Conservation (phyloP, 805 yeast genomes). For the Nadsonia fulvescens region DNA sequence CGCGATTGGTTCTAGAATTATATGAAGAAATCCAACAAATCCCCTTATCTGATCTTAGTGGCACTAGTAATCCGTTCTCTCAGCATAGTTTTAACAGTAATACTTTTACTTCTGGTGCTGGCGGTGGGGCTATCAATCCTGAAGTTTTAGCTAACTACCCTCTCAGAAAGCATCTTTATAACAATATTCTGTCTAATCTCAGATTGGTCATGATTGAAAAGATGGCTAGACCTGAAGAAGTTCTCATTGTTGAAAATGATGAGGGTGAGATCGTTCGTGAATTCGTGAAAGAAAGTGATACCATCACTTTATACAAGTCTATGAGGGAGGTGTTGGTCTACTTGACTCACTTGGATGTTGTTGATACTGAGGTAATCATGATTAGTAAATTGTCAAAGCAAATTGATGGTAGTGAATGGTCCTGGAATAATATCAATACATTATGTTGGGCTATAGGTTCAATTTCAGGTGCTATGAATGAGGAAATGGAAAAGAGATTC, state of each 20-base stretch:
- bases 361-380: slow-evolving; percentile 89
- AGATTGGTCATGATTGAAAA: slow-evolving; percentile 89
- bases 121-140: slow-evolving; percentile 77
- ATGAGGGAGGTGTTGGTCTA: slow-evolving; percentile 93
- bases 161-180: slow-evolving; percentile 70
- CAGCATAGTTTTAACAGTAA: slow-evolving; percentile 31
- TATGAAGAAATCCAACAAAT: slow-evolving; percentile 72
- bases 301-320: slow-evolving; percentile 85
- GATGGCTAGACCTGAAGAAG: slow-evolving; percentile 98
- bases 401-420: slow-evolving; percentile 93
- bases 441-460: slow-evolving; percentile 99
- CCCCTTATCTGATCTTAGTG: slow-evolving; percentile 42
- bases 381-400: slow-evolving; percentile 78
- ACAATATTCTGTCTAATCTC: slow-evolving; percentile 59
- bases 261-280: slow-evolving; percentile 98
- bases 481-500: slow-evolving; percentile 89
- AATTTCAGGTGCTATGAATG: slow-evolving; percentile 96
- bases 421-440: slow-evolving; percentile 95
- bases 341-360: slow-evolving; percentile 85
- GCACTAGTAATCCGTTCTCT: slow-evolving; percentile 44
- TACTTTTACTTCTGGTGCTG: slow-evolving; percentile 22
- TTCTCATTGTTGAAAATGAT: slow-evolving; percentile 88
- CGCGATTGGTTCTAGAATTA: slow-evolving; percentile 61
- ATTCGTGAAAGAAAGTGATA: slow-evolving; percentile 90
- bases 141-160: slow-evolving; percentile 59